Base-by-base conservation (phyloP, 306 rosid genomes). In the Carpinus fangiana region DNA sequence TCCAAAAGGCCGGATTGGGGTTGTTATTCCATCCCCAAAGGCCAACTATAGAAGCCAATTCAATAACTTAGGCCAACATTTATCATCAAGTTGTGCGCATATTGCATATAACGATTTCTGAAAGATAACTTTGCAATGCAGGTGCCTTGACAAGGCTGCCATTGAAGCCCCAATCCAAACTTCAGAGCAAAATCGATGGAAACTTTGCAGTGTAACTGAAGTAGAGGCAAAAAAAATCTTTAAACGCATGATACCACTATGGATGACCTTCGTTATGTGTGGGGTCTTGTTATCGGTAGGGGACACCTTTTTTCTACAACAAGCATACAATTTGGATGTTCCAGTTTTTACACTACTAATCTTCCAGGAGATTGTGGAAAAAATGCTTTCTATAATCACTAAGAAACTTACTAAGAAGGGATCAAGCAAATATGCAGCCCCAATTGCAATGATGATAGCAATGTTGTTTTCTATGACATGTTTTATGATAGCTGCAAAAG, bases 131-230 rank as follows among this genome's bases (percentile, higher is more conserved):
- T 51, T 31, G 16, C 28, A 1, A 51, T 60, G 12, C 79, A 78
- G 83, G 59, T 86, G 76, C 36, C 70, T 86, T 5, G 85, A 86
- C 79, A 80, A 76, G 79, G 89, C 87, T 16, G 82, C 90, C n/a
- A 74, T 79, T 56, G 13, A 54, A 59, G 7, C 12, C 11, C 5
- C 70, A 51, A 54, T 36, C 31, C 26, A 41, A 72, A 20, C 72
- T 78, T 18, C 83, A 41, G 28, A 64, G 28, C 8, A 45, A 1
- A 55, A 69, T 38, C 77, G 80, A 48, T 80, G 87, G 83, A 75
- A 36, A 45, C 78, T 80, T n/a, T 83, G 85, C 60, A 83, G 13
- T 6, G 81, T 67, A 26, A 75, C 81, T 7, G 79, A 83, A 36
- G 87, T 86, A 52, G 82, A 84, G 78, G 88, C 79, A 52, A 59